Evolutionary conservation across 2,329 filamentous ascomycete species (phyloP).

Genomic region (Fusarium vanettenii): DNA sequence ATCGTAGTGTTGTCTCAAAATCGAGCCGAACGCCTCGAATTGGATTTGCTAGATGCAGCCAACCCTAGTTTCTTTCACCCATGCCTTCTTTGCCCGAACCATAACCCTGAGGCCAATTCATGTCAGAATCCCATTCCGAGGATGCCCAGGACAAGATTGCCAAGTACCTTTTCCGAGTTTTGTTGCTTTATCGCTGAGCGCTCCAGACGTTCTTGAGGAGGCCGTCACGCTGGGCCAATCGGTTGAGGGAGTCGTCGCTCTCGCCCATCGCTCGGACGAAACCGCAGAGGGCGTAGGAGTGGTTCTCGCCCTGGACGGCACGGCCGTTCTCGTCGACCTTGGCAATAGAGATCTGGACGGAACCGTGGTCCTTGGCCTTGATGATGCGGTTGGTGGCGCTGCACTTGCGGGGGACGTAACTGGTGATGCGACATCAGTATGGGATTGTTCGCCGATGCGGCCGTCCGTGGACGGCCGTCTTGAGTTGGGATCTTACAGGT

Average conservation of each 20-base stretch:
- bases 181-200: slow-evolving; percentile 69
- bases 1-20: slow-evolving; percentile 55
- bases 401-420: slow-evolving; percentile 99
- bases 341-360: slow-evolving; percentile 95
- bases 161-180: slow-evolving; percentile 39
- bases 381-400: slow-evolving; percentile 99
- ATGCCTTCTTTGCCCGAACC: slow-evolving; percentile 53
- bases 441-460: slow-evolving; percentile 18
- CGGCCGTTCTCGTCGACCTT: slow-evolving; percentile 99
- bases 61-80: slow-evolving; percentile 55
- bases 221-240: slow-evolving; percentile 94
- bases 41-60: slow-evolving; percentile 59
- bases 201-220: slow-evolving; percentile 98
- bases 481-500: slow-evolving; percentile 77
- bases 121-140: slow-evolving; percentile 42
- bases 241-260: slow-evolving; percentile 96
- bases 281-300: slow-evolving; percentile 96
- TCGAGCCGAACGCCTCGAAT: slow-evolving; percentile 61
- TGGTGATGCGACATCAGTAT: slow-evolving; percentile 55
- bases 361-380: slow-evolving; percentile 99
- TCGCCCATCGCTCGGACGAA: slow-evolving; percentile 99
- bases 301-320: slow-evolving; percentile 92
- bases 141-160: slow-evolving; percentile 40
- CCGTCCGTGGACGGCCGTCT: slow-evolving; percentile 4
- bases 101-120: slow-evolving; percentile 41